A percentile compares a stretch with the other conserved stretches of the same genome.
Conservation (phyloP, 768 basidiomycete genomes). For the Sutorius australiensis region DNA sequence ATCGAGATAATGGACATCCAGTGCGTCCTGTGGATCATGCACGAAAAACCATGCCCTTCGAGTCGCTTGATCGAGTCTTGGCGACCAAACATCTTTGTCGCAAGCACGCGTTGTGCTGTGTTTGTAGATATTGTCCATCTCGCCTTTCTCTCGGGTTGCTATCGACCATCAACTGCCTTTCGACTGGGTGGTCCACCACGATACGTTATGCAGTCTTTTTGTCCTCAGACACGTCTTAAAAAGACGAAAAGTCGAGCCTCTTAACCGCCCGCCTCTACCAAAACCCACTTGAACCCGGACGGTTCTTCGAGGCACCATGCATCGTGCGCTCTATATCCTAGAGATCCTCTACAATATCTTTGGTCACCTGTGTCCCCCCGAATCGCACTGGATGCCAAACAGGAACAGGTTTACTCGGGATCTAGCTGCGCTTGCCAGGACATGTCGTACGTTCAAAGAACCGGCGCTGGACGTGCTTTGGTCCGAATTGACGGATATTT, state of each 20-base stretch:
- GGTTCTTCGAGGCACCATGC: neutral
- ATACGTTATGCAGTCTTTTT: neutral
- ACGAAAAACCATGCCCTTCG: no score
- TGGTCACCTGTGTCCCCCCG: neutral
- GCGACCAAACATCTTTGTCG: no score
- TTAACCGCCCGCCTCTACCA: neutral
- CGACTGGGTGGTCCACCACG: neutral
- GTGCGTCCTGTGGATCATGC: no score
- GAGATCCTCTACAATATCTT: constrained; percentile 7
- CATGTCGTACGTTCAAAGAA: constrained; percentile 5
- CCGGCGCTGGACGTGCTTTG: constrained; percentile 7
- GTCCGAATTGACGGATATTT: neutral
- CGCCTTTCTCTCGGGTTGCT: neutral
- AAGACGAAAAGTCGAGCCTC: neutral
- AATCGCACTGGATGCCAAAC: neutral
- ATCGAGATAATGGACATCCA: no score
- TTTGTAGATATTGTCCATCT: neutral
- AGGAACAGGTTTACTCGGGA: neutral
- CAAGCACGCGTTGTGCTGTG: neutral
- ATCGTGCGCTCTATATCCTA: constrained; percentile 1
- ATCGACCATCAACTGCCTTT: neutral
- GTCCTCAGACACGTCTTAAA: neutral
- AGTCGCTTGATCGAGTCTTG: no score
- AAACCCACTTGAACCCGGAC: neutral
- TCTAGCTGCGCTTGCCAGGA: neutral